These are phyloP conservation scores for Chalaropsis thielavioides DNA, from an alignment of 2,329 filamentous ascomycete species.

Conservation along the genomic window DNA sequence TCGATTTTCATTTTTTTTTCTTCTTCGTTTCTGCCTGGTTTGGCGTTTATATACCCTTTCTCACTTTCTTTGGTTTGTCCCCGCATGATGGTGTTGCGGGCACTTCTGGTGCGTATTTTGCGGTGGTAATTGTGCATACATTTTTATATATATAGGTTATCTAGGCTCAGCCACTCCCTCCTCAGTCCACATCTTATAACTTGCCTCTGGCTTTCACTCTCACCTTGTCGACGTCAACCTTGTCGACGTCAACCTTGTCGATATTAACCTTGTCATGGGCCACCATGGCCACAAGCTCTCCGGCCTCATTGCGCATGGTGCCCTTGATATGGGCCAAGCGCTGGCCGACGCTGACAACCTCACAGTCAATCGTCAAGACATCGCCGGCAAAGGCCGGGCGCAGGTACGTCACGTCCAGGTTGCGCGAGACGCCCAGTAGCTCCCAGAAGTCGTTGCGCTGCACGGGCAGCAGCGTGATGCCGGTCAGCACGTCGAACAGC, in stretches of 20 bases:
- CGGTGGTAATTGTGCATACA: neutral
- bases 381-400: constrained; percentile 42
- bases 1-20: neutral
- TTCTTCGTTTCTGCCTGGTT: neutral
- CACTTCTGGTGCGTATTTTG: neutral
- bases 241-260: constrained; percentile 31
- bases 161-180: neutral
- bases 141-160: no score
- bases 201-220: constrained; percentile 3
- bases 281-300: constrained; percentile 39
- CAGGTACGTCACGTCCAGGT: constrained; percentile 52
- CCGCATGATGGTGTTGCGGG: neutral
- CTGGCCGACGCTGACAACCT: constrained; percentile 43
- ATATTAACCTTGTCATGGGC: constrained; percentile 53
- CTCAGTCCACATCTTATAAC: neutral
- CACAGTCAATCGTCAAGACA: constrained; percentile 39
- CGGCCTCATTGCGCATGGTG: constrained; percentile 39
- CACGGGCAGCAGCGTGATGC: constrained; percentile 41
- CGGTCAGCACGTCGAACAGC: constrained; percentile 53
- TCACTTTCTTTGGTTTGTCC: neutral
- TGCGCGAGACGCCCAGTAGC: constrained; percentile 48
- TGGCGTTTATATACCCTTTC: neutral
- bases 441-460: constrained; percentile 43
- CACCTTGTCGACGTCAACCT: constrained; percentile 35
- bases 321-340: constrained; percentile 39